Evolutionary conservation across 495 filamentous ascomycete species (phyloP), one percentile per base, ranked within the genome.

Genomic region (Penicillium salamii): DNA sequence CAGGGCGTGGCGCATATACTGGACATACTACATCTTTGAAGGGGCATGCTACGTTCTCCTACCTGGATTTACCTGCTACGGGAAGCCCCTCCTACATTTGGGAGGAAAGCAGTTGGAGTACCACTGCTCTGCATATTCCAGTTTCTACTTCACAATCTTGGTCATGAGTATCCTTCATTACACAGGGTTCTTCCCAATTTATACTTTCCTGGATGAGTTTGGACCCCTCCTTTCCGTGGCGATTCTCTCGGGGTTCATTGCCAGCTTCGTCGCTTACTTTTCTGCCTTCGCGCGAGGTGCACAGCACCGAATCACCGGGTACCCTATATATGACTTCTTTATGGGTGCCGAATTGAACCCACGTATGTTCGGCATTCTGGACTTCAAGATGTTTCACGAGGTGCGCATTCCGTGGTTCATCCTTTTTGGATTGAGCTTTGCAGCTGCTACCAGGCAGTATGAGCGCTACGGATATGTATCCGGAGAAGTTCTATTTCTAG

Each of bases 321-420:
- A 84, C 59, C 87, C 81, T 35, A 74, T 97, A 55, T 96, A 97
- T 68, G 93, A 98, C 71, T 97, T 96, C 74, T 98, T 96, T 77
- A 96, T 98, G 91, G 93, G 93, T 44, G 90, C 93, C 29, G 93
- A 98, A 74, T 74, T 98, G 40, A 96, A 98, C 69, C 92, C 92
- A 15, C 78, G 92, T 29, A 91, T 96, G 4, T 46, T 46, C 61
- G 84, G 84, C 24, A 85, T 89, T 61, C 74, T 97, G 45, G 92
- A 97, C 65, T 87, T 96, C 72, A 97, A 97, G 78, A 97, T 97
- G 92, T 96, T 97, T 72, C 93, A 90, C 55, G 93, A 97, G 69
- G 91, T 97, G 50, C 87, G 92, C 46, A 78, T 97, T 37, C 92
- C 92, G 18, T 97, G 92, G 92, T 97, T 83, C 68, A 95, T 95